Conservation (phyloP, 306 rosid genomes). For the Casuarina equisetifolia region DNA sequence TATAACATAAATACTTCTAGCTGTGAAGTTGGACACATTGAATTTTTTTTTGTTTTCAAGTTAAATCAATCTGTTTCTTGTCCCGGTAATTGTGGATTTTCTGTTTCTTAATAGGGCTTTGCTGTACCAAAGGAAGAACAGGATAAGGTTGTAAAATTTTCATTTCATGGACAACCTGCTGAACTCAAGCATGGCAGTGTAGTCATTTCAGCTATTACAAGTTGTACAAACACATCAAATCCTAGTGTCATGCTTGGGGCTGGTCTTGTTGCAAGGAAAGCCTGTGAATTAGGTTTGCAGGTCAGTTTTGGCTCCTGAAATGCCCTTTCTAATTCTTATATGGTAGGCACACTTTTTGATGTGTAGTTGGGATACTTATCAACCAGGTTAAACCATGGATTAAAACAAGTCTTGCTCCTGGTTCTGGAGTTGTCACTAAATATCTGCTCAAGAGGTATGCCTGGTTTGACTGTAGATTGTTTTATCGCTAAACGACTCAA, state of each 20-base stretch:
- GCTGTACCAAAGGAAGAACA: slow-evolving; percentile 12
- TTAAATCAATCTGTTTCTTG: neutral
- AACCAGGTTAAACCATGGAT: slow-evolving; percentile 39
- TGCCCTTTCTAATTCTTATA: neutral
- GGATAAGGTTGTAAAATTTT: neutral
- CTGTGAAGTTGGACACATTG: neutral
- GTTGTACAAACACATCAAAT: slow-evolving; percentile 22
- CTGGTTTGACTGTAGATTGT: neutral
- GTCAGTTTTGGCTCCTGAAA: slow-evolving; percentile 2
- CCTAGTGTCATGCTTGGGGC: slow-evolving; percentile 24
- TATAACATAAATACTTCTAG: neutral
- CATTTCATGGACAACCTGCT: slow-evolving; percentile 5
- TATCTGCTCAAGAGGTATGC: slow-evolving; percentile 36
- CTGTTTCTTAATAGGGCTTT: slow-evolving; percentile 6
- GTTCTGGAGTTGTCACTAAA: slow-evolving; percentile 38
- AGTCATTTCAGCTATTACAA: slow-evolving; percentile 21
- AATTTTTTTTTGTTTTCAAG: neutral
- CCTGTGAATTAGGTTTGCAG: slow-evolving; percentile 20
- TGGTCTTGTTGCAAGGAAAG: slow-evolving; percentile 15
- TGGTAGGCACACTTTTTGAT: neutral
- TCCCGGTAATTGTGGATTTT: neutral
- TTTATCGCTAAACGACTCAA: neutral
- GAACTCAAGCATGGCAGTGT: slow-evolving; percentile 21
- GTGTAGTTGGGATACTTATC: neutral
- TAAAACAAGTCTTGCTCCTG: slow-evolving; percentile 52